Conservation (phyloP, 192 early-diverging fungal genomes). For the Coemansia sp. region DNA sequence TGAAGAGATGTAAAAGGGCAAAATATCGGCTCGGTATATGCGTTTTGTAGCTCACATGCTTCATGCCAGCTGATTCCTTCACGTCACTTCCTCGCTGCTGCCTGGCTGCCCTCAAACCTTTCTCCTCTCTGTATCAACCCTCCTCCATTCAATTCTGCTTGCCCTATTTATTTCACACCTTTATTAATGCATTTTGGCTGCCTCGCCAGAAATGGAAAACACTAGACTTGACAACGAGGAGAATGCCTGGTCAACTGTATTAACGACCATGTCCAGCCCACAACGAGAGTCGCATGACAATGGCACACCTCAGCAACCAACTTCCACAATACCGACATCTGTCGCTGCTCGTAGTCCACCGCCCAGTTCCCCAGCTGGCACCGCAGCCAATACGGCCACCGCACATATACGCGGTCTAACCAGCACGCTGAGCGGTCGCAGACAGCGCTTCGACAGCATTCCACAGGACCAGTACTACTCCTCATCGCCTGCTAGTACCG, state of each 20-base stretch:
- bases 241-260: constrained; percentile 44
- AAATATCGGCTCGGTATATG: not conserved
- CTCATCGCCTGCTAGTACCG: constrained; percentile 21
- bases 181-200: not conserved
- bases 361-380: not conserved
- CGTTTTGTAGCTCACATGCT: not conserved
- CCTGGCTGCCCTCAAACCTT: not conserved
- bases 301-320: not conserved
- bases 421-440: constrained; percentile 42
- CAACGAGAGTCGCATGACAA: not conserved
- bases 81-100: not conserved
- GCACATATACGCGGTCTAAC: constrained; percentile 45
- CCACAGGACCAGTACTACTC: constrained; percentile 7
- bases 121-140: not conserved
- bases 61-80: not conserved
- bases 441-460: constrained; percentile 25
- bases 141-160: constrained; percentile 7
- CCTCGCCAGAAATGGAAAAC: constrained; percentile 10
- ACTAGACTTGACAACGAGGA: constrained; percentile 11
- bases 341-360: not conserved
- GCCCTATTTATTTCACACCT: not conserved
- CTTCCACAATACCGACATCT: constrained; percentile 1
- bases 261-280: constrained; percentile 12
- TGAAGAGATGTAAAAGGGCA: constrained; percentile 6
- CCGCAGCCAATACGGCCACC: not conserved